Evolutionary conservation across 148 eudicot genomes (phyloP).

Genomic region (Fagopyrum tataricum): DNA sequence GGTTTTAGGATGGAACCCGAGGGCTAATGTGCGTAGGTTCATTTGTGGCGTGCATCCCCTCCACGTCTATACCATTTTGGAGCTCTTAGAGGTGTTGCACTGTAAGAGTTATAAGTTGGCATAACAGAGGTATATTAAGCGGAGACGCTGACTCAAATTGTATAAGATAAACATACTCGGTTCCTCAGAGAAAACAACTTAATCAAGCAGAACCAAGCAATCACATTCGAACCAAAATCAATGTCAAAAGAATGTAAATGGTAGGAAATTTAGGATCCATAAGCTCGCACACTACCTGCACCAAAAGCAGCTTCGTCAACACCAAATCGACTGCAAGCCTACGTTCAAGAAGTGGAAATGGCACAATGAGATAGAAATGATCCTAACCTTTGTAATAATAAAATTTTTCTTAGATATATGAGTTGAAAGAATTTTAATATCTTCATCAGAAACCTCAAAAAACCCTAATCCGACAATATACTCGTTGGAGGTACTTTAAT

Average conservation of each 20-base stretch:
- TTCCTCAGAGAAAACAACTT: neutral
- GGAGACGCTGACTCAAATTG: neutral
- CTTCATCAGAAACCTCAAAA: no score
- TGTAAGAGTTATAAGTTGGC: neutral
- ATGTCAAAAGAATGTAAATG: neutral
- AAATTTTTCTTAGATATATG: no score
- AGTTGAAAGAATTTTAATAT: no score
- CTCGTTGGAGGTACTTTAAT: no score
- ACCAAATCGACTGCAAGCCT: slow-evolving; percentile 60
- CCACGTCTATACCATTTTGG: slow-evolving; percentile 93
- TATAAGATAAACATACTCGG: neutral
- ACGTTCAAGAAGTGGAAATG: neutral
- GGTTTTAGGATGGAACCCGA: no score
- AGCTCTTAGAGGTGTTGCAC: slow-evolving; percentile 70
- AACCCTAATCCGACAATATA: no score
- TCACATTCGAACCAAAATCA: neutral
- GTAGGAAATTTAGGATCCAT: neutral
- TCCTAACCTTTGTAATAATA: no score
- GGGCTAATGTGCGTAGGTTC: no score
- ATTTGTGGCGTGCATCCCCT: no score
- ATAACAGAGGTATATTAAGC: neutral
- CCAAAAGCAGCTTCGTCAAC: slow-evolving; percentile 43
- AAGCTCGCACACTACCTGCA: slow-evolving; percentile 34
- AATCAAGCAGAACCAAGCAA: neutral
- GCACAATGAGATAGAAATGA: no score